Conservation (phyloP, 345 rosid genomes). For the Litchi chinensis region DNA sequence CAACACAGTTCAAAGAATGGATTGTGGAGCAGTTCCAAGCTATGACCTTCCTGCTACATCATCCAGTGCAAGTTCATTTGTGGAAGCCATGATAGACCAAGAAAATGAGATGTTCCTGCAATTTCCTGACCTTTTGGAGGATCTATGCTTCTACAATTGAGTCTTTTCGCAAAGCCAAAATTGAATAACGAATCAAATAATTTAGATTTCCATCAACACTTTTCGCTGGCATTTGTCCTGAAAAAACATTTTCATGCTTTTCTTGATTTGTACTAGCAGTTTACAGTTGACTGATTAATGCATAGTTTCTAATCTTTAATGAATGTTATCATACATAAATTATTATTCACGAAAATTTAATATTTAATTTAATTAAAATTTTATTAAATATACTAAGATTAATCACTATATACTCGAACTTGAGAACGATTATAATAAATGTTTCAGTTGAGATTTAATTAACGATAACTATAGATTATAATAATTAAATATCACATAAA, state of each 20-base stretch:
- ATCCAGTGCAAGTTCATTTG: conserved; percentile 47
- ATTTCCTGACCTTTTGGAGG: conserved; percentile 66
- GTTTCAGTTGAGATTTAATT: too few relatives aligned
- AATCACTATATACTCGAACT: too few relatives aligned
- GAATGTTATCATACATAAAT: too few relatives aligned
- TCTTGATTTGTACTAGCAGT: background rate
- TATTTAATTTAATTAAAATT: too few relatives aligned
- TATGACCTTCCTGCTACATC: conserved; percentile 28
- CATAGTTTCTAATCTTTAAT: too few relatives aligned
- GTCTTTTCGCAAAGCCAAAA: background rate
- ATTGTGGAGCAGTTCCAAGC: conserved; percentile 6
- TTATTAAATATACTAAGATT: too few relatives aligned
- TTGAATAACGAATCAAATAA: background rate
- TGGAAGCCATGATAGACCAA: conserved; percentile 64
- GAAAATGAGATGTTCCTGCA: conserved; percentile 70
- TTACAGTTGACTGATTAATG: too few relatives aligned
- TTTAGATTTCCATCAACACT: background rate
- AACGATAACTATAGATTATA: too few relatives aligned
- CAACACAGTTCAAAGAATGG: conserved; percentile 26
- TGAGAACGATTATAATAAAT: too few relatives aligned
- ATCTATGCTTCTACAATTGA: conserved; percentile 40
- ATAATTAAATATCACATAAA: too few relatives aligned
- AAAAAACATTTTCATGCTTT: background rate
- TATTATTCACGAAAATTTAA: too few relatives aligned
- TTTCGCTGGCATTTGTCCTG: background rate